These are phyloP conservation scores for Pistacia integerrima DNA, from an alignment of 345 rosid genomes.

Conservation along the genomic window DNA sequence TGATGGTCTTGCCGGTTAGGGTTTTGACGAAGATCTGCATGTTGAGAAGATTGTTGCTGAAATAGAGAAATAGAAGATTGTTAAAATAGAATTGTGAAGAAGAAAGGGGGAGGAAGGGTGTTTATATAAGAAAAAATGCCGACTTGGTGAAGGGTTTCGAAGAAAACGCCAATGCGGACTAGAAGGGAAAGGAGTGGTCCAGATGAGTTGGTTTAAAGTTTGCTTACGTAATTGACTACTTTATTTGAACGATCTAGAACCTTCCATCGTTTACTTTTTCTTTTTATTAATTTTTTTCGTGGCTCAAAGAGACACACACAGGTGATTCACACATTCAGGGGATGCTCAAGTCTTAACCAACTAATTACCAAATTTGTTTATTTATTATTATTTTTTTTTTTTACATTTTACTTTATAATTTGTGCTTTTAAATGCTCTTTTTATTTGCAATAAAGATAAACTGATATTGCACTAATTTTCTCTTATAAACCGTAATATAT, in stretches of 20 bases:
- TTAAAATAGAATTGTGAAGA: neutral
- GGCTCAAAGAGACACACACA: too few species aligned
- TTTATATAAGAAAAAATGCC: constrained; percentile 13
- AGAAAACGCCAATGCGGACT: neutral
- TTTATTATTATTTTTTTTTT: too few species aligned
- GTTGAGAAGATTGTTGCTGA: neutral
- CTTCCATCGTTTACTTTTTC: neutral
- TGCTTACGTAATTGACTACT: neutral
- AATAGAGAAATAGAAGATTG: neutral
- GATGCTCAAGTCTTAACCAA: too few species aligned
- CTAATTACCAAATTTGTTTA: too few species aligned
- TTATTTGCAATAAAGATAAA: too few species aligned
- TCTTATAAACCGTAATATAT: too few species aligned
- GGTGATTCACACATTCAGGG: too few species aligned
- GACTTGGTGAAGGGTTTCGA: neutral
- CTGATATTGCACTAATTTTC: too few species aligned
- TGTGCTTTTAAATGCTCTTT: too few species aligned
- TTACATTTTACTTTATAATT: too few species aligned
- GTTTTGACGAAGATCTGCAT: constrained; percentile 28
- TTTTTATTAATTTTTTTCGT: neutral
- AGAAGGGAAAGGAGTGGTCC: neutral
- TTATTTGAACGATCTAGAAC: neutral
- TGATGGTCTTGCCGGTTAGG: constrained; percentile 13
- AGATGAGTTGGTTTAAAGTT: neutral
- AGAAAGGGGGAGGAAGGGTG: neutral